Evolutionary conservation across 2,329 filamentous ascomycete genomes (phyloP), one percentile per base, ranked within the genome.

Genomic region (Aureobasidium lini): DNA sequence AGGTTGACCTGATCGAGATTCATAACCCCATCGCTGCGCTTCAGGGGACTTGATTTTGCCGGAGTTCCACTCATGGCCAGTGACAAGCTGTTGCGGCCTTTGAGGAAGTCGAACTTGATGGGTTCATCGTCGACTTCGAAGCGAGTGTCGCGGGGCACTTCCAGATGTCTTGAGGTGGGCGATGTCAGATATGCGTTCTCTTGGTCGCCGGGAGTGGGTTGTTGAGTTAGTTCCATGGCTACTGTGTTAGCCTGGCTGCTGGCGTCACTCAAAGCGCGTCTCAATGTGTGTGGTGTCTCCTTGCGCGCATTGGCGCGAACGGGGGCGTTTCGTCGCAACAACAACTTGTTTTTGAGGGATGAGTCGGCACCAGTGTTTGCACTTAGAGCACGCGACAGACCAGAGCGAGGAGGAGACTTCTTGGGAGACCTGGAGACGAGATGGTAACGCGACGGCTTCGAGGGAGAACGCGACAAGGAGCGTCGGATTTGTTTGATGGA

Each of bases 381-480:
- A 52, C 44, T 59, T 65, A 60, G 71, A 61, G 56, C 69, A 63
- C 32, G 70, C 68, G 52, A 72, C 63, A 39, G 65, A 65, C 56
- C 66, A 62, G 61, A 68, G 64, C 13, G 66, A 56, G 23, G 70
- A 79, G 47, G 77, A 8, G 76, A 75, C 57, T 62, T 63, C 56
- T 64, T 64, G 50, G 76, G 73, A 15, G 76, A 75, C 61, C 78
- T 75, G 11, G 76, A 78, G 37, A 43, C 39, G 57, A 95, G 77
- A 60, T 83, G 81, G 71, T 94, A 93, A 67, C 82, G 80, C 60
- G 81, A 81, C 44, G 78, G 79, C 72, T 94, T 95, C 34, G 93
- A 96, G 10, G 93, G 93, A n/a, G 93, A 96, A 67, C 91, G 84
- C 60, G 92, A 96, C 64, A 96, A 80, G 29, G 93, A 96, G 66